A percentile compares a stretch with the other conserved stretches of the same genome.
phyloP scores from a whole-genome alignment of 1,284 basidiomycete genomes.

The Tilletia horrida region DNA sequence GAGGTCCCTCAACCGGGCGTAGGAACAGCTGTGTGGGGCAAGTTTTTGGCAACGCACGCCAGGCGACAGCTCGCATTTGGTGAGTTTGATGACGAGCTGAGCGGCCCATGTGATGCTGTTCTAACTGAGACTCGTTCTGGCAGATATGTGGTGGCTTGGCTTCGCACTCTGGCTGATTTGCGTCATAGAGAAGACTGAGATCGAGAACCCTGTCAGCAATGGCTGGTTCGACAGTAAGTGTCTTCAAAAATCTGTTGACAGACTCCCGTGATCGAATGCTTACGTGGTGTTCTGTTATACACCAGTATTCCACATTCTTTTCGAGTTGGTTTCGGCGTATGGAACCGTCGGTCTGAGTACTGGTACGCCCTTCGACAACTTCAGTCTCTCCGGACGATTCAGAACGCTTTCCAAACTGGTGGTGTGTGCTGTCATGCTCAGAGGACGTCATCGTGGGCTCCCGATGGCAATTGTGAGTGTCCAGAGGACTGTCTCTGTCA shows the following conservation, averaged over 20 bases:
- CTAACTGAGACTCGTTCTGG: not conserved
- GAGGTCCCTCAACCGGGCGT: slow-evolving; percentile 1
- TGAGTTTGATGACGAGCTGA: slow-evolving; percentile 18
- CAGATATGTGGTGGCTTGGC: slow-evolving; percentile 53
- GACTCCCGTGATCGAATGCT: slow-evolving; percentile 61
- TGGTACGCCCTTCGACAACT: slow-evolving; percentile 67
- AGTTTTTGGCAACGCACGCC: slow-evolving; percentile 73
- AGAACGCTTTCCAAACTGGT: slow-evolving; percentile 80
- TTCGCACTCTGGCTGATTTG: slow-evolving; percentile 54
- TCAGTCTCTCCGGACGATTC: slow-evolving; percentile 76
- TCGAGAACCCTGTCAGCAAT: slow-evolving; percentile 37
- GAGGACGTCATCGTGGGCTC: slow-evolving; percentile 82
- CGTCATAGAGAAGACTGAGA: slow-evolving; percentile 50
- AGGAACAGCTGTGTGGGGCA: slow-evolving; percentile 66
- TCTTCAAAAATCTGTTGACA: slow-evolving; percentile 64
- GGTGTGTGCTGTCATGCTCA: slow-evolving; percentile 74
- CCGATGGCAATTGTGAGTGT: slow-evolving; percentile 63
- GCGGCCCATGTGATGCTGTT: not conserved
- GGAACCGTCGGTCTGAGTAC: slow-evolving; percentile 61
- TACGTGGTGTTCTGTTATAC: slow-evolving; percentile 64
- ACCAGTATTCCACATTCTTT: slow-evolving; percentile 62
- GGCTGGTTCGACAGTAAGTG: slow-evolving; percentile 42
- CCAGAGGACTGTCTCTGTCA: not conserved
- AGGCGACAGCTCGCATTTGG: slow-evolving; percentile 77
- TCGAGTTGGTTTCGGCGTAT: slow-evolving; percentile 77